Percentiles rank a stretch among this genome's conserved stretches.
Evolutionary conservation across 108 stramenopile species (phyloP).

Genomic region (Cyclostephanos invisitatus): DNA sequence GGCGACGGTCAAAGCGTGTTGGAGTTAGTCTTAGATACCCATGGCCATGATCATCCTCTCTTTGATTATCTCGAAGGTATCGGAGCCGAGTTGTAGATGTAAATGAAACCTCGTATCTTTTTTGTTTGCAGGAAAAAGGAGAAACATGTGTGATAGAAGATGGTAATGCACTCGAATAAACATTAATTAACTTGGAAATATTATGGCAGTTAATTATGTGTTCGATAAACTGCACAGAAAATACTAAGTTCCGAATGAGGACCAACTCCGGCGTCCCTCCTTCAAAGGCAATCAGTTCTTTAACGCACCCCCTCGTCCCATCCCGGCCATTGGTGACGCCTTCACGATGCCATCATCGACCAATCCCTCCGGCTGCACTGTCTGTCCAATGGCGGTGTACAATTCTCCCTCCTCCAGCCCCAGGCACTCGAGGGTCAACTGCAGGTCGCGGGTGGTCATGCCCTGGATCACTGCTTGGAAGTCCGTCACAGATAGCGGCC

Average conservation of each 20-base stretch:
- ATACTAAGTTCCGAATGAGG: too few species aligned
- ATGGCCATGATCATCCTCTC: conserved; percentile 46
- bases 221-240: too few species aligned
- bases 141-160: neutral
- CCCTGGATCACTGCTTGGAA: conserved; percentile 88
- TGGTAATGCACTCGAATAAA: too few species aligned
- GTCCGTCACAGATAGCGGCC: conserved; percentile 88
- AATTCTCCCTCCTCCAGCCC: conserved; percentile 77
- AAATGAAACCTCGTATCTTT: neutral
- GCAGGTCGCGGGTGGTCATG: conserved; percentile 87
- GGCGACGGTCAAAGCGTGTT: conserved; percentile 25
- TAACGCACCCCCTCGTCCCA: conserved; percentile 85
- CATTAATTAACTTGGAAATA: too few species aligned
- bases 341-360: conserved; percentile 72
- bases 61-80: conserved; percentile 42
- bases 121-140: neutral
- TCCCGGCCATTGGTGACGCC: conserved; percentile 80
- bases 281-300: conserved; percentile 45
- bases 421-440: conserved; percentile 78
- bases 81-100: conserved; percentile 54
- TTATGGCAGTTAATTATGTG: too few species aligned
- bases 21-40: conserved; percentile 31
- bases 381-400: conserved; percentile 85
- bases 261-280: neutral
- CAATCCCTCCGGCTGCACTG: conserved; percentile 72